These are phyloP conservation scores for Glycine latifolia DNA, from an alignment of 306 rosid species.

Conservation along the genomic window DNA sequence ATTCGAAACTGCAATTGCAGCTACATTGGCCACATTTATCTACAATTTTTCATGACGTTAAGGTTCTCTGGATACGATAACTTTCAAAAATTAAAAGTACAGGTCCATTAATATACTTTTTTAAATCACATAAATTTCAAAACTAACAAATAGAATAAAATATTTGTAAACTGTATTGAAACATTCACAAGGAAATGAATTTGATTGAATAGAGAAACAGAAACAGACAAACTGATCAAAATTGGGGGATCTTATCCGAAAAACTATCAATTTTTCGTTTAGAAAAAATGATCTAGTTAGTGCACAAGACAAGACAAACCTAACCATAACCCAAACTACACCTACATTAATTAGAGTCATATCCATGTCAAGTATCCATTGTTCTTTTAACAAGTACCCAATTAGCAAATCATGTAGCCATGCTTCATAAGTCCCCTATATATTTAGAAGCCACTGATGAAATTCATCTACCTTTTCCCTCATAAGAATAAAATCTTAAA, in stretches of 20 bases:
- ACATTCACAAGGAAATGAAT: not conserved
- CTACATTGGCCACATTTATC: not conserved
- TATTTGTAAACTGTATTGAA: not conserved
- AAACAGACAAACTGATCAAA: not conserved
- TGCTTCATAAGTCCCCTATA: not conserved
- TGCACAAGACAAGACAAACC: not conserved
- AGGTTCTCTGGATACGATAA: not conserved
- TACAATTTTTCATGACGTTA: not conserved
- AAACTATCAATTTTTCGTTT: not conserved
- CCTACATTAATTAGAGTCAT: not conserved
- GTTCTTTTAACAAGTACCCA: not conserved
- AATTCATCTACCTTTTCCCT: not conserved
- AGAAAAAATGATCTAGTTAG: not conserved
- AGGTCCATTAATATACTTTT: not conserved
- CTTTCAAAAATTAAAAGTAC: not conserved
- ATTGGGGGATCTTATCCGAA: no score
- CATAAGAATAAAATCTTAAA: constrained; percentile 25
- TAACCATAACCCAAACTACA: not conserved
- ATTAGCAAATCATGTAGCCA: not conserved
- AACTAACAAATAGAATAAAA: not conserved
- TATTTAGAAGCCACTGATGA: not conserved
- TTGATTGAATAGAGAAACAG: not conserved
- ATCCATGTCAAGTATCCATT: not conserved
- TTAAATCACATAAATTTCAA: not conserved
- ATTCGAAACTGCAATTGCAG: not conserved